Conservation (phyloP, 179 eudicot genomes). For the Beta lomatogona region DNA sequence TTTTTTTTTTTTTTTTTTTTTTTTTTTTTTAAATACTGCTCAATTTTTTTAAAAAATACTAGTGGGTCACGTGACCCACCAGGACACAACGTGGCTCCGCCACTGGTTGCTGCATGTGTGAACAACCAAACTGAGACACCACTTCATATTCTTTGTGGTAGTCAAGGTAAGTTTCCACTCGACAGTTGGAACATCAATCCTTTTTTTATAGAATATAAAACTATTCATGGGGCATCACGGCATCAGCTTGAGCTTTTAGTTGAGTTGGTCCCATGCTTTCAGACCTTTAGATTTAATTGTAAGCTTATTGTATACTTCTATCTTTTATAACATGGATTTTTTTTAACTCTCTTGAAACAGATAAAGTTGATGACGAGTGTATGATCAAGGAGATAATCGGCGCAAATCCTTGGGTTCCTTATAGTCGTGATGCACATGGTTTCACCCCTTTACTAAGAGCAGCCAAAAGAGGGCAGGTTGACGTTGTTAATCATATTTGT, state of each 20-base stretch:
- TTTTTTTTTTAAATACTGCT: too few species aligned
- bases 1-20: too few species aligned
- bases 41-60: too few species aligned
- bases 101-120: background rate
- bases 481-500: background rate
- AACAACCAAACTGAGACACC: conserved; percentile 15
- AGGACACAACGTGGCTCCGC: too few species aligned
- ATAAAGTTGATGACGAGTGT: background rate
- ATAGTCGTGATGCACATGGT: background rate
- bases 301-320: too few species aligned
- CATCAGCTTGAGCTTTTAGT: too few species aligned
- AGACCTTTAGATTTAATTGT: too few species aligned
- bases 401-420: background rate
- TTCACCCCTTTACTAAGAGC: conserved; percentile 24
- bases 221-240: too few species aligned
- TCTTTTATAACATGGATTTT: background rate
- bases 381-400: background rate
- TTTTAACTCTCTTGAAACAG: background rate
- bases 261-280: too few species aligned
- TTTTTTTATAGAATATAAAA: too few species aligned
- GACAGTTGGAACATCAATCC: too few species aligned
- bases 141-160: background rate
- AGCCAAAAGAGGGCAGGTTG: background rate
- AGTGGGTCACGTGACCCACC: too few species aligned
- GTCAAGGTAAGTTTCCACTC: background rate